Conservation (phyloP, 116 monocot genomes). For the Iris pallida region DNA sequence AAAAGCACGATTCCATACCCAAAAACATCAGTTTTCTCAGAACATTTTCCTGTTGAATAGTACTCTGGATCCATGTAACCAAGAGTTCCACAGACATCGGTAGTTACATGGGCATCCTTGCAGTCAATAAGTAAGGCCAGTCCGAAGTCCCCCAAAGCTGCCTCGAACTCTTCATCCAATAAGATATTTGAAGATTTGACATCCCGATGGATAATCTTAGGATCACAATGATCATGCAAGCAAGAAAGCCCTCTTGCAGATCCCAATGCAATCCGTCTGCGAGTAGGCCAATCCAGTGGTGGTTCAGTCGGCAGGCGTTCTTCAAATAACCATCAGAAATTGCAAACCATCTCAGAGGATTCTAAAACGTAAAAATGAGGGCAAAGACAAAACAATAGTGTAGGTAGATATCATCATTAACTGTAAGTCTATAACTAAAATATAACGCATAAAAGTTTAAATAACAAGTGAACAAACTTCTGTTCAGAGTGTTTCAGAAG, state of each 20-base stretch:
- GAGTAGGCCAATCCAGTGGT: conserved; percentile 39
- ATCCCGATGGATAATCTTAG: conserved; percentile 57
- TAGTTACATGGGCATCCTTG: conserved; percentile 54
- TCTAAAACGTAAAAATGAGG: too few species aligned
- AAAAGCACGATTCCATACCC: conserved; percentile 58
- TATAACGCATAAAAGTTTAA: neutral
- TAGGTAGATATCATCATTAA: too few species aligned
- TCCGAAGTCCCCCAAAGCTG: conserved; percentile 53
- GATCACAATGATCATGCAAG: conserved; percentile 55
- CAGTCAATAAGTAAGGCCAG: conserved; percentile 52
- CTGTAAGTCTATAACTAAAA: neutral
- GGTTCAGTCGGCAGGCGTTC: conserved; percentile 33
- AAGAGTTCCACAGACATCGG: conserved; percentile 47
- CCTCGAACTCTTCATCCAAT: conserved; percentile 49
- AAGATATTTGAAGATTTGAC: conserved; percentile 57
- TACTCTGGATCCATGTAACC: conserved; percentile 59
- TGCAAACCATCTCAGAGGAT: too few species aligned
- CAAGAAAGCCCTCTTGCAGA: conserved; percentile 50
- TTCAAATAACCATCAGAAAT: conserved; percentile 13
- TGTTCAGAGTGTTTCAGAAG: too few species aligned
- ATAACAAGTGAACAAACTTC: too few species aligned
- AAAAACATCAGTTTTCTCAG: conserved; percentile 59
- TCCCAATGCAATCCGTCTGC: conserved; percentile 37
- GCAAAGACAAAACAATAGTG: too few species aligned
- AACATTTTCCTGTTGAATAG: conserved; percentile 42